Percentiles rank a stretch among this genome's conserved stretches.
Conservation (phyloP, 225 moss, liverwort and hornwort species). For the Asterella californica region DNA sequence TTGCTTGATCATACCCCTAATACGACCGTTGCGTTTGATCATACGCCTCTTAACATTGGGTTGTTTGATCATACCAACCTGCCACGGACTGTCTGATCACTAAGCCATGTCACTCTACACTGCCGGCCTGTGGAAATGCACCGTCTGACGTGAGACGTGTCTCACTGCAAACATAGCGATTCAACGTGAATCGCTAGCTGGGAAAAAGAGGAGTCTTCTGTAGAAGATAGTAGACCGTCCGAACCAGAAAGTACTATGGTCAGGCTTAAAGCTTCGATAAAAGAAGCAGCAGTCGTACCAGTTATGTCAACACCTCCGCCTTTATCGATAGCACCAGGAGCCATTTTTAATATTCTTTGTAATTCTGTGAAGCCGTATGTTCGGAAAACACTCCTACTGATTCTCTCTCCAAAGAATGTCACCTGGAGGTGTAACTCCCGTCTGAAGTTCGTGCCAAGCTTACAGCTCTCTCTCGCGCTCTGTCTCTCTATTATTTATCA, state of each 20-base stretch:
- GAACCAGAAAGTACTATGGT: constrained; percentile 15
- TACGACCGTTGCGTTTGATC: too few relatives aligned
- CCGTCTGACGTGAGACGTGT: too few relatives aligned
- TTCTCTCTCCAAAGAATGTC: not conserved
- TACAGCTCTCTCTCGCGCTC: not conserved
- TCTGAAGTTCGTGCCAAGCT: not conserved
- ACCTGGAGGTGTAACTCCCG: not conserved
- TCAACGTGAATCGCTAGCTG: constrained; percentile 23
- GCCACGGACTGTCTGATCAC: too few relatives aligned
- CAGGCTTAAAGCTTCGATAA: constrained; percentile 18
- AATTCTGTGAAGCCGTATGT: constrained; percentile 6
- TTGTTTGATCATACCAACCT: too few relatives aligned
- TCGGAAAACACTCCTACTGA: not conserved
- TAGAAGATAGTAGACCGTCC: constrained; percentile 11
- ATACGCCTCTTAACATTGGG: too few relatives aligned
- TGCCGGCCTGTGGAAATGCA: too few relatives aligned
- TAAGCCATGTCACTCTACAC: too few relatives aligned
- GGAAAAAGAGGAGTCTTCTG: constrained; percentile 13
- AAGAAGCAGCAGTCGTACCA: constrained; percentile 16
- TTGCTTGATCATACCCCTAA: too few relatives aligned
- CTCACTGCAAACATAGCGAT: too few relatives aligned
- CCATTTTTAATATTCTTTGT: not conserved
- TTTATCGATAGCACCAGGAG: not conserved
- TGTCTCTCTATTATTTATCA: not conserved
- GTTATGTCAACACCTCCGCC: not conserved